A percentile compares a stretch with the other conserved stretches of the same genome.
Conservation (phyloP, 305 asterid species). For the Solanum hybrid region DNA sequence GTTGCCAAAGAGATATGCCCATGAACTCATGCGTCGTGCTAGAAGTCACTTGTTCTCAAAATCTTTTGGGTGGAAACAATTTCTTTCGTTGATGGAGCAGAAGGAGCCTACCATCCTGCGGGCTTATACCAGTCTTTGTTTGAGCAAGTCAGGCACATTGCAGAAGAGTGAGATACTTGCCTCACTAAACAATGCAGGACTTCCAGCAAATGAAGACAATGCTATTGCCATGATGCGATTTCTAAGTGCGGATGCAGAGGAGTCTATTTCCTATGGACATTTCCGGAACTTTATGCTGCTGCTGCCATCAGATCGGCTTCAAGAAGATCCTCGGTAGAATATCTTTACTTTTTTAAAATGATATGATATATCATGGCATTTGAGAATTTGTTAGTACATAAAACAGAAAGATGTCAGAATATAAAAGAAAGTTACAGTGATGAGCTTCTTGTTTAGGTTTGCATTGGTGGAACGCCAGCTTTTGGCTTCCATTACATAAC, state of each 20-base stretch:
- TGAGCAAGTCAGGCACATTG: constrained; percentile 93
- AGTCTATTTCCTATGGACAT: constrained; percentile 93
- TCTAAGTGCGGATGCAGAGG: constrained; percentile 80
- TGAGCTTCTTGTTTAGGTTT: neutral
- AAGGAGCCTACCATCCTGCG: constrained; percentile 95
- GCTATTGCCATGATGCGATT: constrained; percentile 99
- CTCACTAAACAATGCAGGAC: constrained; percentile 82
- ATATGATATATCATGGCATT: neutral
- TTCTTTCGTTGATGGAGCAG: constrained; percentile 91
- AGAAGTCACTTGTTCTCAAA: constrained; percentile 80
- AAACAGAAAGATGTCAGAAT: neutral
- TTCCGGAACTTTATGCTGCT: constrained; percentile 91
- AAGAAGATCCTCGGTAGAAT: constrained; percentile 90
- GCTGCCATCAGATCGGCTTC: constrained; percentile 93
- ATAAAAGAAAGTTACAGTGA: neutral
- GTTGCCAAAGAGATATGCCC: constrained; percentile 82
- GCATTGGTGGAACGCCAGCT: neutral
- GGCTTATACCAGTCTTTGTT: constrained; percentile 91
- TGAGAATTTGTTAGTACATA: neutral
- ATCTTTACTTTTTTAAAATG: neutral
- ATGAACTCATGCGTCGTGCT: constrained; percentile 84
- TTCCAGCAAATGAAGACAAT: constrained; percentile 95
- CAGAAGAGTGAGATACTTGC: constrained; percentile 87
- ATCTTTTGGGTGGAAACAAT: constrained; percentile 97
- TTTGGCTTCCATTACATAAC: neutral